Conservation (phyloP, 257 asterid genomes). For the Cynanchum wilfordii region DNA sequence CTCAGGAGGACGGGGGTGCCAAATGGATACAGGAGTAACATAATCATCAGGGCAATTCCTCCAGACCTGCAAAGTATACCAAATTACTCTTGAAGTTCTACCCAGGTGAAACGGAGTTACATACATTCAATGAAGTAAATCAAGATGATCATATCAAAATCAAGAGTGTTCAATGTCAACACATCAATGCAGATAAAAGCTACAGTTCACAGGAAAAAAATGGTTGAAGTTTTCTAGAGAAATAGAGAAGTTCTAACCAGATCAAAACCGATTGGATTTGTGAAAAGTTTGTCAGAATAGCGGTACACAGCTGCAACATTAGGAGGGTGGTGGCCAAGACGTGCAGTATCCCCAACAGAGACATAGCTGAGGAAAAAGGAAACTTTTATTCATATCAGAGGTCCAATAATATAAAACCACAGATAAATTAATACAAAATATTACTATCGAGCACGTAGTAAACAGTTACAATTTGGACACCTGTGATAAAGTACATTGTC, state of each 20-base stretch:
- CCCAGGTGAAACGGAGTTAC: neutral
- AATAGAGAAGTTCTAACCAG: slow-evolving; percentile 46
- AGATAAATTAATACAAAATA: neutral
- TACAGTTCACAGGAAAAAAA: neutral
- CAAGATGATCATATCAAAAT: neutral
- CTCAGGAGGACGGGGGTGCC: slow-evolving; percentile 95
- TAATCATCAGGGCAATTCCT: slow-evolving; percentile 87
- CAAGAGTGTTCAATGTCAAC: neutral
- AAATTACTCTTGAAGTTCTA: neutral
- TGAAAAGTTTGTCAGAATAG: slow-evolving; percentile 46
- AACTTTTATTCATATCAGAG: neutral
- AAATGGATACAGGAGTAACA: slow-evolving; percentile 60
- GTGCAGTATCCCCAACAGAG: slow-evolving; percentile 84
- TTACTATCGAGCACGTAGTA: neutral
- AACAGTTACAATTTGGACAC: neutral
- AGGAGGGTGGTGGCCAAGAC: slow-evolving; percentile 79
- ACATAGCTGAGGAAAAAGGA: slow-evolving; percentile 49
- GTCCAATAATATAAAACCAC: neutral
- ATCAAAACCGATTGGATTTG: slow-evolving; percentile 78
- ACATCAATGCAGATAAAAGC: neutral
- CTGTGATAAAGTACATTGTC: neutral
- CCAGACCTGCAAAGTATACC: slow-evolving; percentile 57
- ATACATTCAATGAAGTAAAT: neutral
- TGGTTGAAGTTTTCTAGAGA: neutral
- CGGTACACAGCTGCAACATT: slow-evolving; percentile 75